Conservation (phyloP, 768 basidiomycete genomes). For the Dacryopinax primogenitus region DNA sequence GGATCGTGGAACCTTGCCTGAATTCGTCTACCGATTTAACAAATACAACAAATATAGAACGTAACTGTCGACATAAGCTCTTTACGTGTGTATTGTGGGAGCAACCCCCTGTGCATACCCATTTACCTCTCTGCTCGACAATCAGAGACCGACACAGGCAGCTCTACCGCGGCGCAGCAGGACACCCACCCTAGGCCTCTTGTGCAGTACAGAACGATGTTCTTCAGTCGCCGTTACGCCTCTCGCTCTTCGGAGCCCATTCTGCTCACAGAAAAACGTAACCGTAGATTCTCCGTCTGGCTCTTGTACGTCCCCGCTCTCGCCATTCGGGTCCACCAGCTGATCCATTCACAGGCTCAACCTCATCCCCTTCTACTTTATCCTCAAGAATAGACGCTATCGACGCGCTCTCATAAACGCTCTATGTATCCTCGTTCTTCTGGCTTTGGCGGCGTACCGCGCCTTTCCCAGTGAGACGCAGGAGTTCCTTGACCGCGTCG, state of each 20-base stretch:
- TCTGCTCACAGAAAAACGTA: neutral
- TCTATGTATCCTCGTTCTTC: neutral
- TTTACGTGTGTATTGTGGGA: too few species aligned
- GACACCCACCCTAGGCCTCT: neutral
- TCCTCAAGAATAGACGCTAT: neutral
- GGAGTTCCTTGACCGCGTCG: neutral
- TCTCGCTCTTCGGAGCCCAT: neutral
- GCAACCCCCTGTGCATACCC: too few species aligned
- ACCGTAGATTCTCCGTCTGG: neutral
- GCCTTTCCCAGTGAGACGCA: neutral
- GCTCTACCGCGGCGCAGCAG: too few species aligned
- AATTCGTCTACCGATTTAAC: too few species aligned
- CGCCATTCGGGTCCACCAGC: neutral
- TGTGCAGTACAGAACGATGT: neutral
- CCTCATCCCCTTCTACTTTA: constrained; percentile 1
- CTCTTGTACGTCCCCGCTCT: neutral
- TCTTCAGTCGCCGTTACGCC: neutral
- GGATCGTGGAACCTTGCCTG: too few species aligned
- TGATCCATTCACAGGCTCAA: neutral
- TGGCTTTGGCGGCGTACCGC: neutral
- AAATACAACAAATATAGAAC: too few species aligned
- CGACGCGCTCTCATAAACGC: neutral
- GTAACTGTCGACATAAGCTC: too few species aligned
- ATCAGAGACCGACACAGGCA: too few species aligned
- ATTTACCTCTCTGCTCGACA: too few species aligned